Evolutionary conservation across 2,329 filamentous ascomycete species (phyloP).

Genomic region (Rhynchosporium graminicola): DNA sequence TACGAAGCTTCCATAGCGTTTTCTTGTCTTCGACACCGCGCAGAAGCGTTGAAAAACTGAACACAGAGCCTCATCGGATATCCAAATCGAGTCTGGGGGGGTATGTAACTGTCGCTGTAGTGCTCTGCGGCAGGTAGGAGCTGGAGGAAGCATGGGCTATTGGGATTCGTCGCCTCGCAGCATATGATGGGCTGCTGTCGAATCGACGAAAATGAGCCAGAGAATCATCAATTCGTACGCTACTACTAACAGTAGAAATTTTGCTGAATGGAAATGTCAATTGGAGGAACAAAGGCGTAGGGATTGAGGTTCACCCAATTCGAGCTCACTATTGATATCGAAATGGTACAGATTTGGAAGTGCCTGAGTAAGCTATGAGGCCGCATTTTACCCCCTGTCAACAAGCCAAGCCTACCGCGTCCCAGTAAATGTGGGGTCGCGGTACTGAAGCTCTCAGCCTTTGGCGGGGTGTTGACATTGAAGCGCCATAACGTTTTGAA

Average conservation of each 20-base stretch:
- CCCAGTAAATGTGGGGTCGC: constrained; percentile 4
- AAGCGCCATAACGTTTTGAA: constrained; percentile 32
- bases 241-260: background rate
- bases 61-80: constrained; percentile 57
- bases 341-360: background rate
- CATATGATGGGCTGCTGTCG: background rate
- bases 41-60: constrained; percentile 52
- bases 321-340: background rate
- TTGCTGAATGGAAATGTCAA: background rate
- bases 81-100: constrained; percentile 54
- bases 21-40: constrained; percentile 36
- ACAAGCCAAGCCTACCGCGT: background rate
- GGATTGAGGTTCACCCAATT: background rate
- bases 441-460: constrained; percentile 16
- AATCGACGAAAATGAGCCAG: background rate
- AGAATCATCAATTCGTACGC: constrained; percentile 1
- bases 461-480: constrained; percentile 15
- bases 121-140: constrained; percentile 52
- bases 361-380: constrained; percentile 8
- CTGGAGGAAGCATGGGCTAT: constrained; percentile 48
- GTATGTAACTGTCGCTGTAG: constrained; percentile 46
- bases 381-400: background rate
- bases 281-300: background rate
- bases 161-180: constrained; percentile 7
- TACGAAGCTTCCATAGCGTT: constrained; percentile 41